Conservation (phyloP, 176 grass and related monocot genomes). For the Carex pumila region DNA sequence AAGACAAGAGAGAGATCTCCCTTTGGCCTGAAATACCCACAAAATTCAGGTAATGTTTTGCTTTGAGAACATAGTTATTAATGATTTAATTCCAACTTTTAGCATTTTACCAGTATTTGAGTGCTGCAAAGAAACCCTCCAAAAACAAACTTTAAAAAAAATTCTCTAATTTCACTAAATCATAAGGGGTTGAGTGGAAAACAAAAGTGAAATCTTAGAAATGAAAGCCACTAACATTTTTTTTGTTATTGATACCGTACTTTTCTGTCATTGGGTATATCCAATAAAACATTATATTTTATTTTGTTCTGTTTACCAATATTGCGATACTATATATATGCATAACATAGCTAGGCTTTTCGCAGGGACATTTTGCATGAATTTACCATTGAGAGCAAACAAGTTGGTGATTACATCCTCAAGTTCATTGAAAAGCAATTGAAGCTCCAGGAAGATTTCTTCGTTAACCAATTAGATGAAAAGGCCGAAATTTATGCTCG, state of each 20-base stretch:
- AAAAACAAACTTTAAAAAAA: background rate
- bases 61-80: background rate
- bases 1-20: constrained; percentile 19
- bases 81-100: too few relatives aligned
- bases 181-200: background rate
- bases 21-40: constrained; percentile 43
- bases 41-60: constrained; percentile 28
- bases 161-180: background rate
- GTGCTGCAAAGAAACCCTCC: background rate
- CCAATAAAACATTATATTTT: too few relatives aligned
- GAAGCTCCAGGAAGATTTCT: constrained; percentile 20
- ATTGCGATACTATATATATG: background rate
- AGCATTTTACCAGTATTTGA: background rate
- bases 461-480: background rate
- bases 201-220: too few relatives aligned
- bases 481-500: background rate
- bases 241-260: too few relatives aligned
- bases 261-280: background rate
- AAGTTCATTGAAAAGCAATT: constrained; percentile 24
- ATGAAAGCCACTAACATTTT: background rate
- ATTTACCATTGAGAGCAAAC: constrained; percentile 16
- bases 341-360: background rate
- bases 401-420: constrained; percentile 4
- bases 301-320: background rate
- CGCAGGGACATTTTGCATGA: constrained; percentile 35